Evolutionary conservation across 805 yeast species (phyloP).

Genomic region (Wickerhamomyces strasburgensis): DNA sequence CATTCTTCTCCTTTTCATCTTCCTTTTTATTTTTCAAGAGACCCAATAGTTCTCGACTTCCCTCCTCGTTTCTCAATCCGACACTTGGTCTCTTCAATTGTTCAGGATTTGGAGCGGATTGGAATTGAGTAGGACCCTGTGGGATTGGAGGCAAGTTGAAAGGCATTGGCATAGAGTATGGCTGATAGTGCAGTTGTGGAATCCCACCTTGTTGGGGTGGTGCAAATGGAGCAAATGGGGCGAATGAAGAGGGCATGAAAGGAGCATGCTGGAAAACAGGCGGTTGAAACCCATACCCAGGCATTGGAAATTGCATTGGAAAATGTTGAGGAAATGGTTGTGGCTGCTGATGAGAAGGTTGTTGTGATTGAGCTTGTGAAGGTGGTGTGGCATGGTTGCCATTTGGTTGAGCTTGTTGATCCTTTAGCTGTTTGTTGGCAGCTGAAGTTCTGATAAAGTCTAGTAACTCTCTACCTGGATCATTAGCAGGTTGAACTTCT

Average conservation of each 20-base stretch:
- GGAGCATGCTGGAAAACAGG: constrained; percentile 9
- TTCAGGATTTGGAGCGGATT: constrained; percentile 33
- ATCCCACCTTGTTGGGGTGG: constrained; percentile 3
- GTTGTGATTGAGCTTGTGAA: constrained; percentile 6
- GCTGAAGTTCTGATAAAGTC: constrained; percentile 53
- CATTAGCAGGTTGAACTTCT: constrained; percentile 28
- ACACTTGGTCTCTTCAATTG: constrained; percentile 35
- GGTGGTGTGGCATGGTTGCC: constrained; percentile 5
- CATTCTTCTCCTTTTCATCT: constrained; percentile 6
- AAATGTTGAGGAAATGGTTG: constrained; percentile 1
- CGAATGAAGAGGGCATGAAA: constrained; percentile 11
- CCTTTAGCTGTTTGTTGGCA: constrained; percentile 22
- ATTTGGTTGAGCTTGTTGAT: constrained; percentile 10
- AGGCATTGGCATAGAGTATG: constrained; percentile 10
- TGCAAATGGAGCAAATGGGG: constrained; percentile 20
- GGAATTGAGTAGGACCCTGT: constrained; percentile 11
- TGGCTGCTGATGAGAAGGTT: constrained; percentile 2
- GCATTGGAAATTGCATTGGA: constrained; percentile 9
- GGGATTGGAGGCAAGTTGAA: constrained; percentile 12
- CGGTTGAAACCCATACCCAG: constrained; percentile 2
- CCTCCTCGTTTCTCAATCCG: constrained; percentile 28
- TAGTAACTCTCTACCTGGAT: constrained; percentile 75
- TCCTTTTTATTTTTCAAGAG: constrained; percentile 32
- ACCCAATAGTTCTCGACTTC: constrained; percentile 39
- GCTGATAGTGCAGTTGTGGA: constrained; percentile 7